Conservation (phyloP, 2,329 filamentous ascomycete genomes). For the Diatrype stigma region DNA sequence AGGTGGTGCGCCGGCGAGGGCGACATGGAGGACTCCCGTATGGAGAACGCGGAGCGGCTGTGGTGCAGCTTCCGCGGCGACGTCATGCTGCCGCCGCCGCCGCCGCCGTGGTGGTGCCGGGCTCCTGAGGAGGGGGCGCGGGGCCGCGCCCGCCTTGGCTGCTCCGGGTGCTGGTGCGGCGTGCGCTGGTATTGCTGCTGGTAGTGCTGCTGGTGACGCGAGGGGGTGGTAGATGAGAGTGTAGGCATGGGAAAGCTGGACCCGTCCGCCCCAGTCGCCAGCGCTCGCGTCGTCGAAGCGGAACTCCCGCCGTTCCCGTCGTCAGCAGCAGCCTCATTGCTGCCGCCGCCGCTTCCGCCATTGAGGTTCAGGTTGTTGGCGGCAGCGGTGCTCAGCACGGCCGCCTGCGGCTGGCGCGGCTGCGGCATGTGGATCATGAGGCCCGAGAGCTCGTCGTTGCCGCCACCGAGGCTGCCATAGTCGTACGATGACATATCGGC, state of each 20-base stretch:
- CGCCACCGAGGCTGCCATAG: conserved; percentile 18
- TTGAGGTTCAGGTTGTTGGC: conserved; percentile 6
- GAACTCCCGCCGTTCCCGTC: conserved; percentile 1
- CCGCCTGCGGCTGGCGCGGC: conserved; percentile 33
- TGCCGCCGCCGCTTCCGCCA: not conserved
- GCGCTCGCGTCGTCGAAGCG: not conserved
- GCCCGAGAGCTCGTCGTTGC: conserved; percentile 30
- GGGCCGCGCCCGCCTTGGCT: conserved; percentile 44
- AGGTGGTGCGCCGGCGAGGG: conserved; percentile 33
- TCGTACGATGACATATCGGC: conserved; percentile 27
- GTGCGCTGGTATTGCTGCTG: conserved; percentile 10
- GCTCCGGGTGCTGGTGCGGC: conserved; percentile 26
- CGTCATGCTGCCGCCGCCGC: conserved; percentile 29
- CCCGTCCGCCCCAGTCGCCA: not conserved
- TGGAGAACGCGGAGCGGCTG: conserved; percentile 18
- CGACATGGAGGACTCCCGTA: conserved; percentile 30
- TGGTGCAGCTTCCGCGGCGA: conserved; percentile 41
- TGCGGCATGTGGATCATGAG: conserved; percentile 55
- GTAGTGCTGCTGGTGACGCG: not conserved
- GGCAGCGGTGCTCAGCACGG: conserved; percentile 31
- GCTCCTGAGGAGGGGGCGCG: conserved; percentile 52
- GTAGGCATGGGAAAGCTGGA: not conserved
- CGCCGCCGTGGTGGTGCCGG: no score
- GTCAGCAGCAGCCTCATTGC: not conserved
- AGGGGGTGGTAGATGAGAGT: not conserved